phyloP scores from a whole-genome alignment of 2,329 filamentous ascomycete species.

The Trichophyton verrucosum region DNA sequence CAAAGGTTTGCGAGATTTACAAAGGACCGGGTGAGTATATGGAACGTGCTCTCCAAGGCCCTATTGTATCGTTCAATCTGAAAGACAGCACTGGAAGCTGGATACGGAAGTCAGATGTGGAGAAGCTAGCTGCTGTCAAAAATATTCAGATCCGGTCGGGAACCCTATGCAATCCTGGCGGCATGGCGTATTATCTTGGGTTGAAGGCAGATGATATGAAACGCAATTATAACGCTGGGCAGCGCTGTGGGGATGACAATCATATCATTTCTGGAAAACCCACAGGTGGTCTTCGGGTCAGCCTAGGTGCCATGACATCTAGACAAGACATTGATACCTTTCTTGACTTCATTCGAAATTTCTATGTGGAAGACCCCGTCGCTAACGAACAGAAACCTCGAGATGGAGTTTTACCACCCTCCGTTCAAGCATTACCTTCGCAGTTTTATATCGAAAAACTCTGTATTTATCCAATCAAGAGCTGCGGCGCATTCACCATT shows the following conservation, averaged over 20 bases:
- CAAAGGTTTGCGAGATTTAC: slow-evolving; percentile 56
- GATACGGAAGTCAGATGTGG: slow-evolving; percentile 71
- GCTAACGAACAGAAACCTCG: slow-evolving; percentile 7
- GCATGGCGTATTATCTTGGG: slow-evolving; percentile 59
- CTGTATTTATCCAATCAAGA: slow-evolving; percentile 84
- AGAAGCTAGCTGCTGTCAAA: slow-evolving; percentile 69
- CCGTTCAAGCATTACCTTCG: slow-evolving; percentile 9
- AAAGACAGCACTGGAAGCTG: slow-evolving; percentile 56
- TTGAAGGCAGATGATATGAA: slow-evolving; percentile 71
- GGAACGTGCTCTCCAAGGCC: slow-evolving; percentile 46
- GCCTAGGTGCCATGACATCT: slow-evolving; percentile 83
- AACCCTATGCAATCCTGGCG: slow-evolving; percentile 83
- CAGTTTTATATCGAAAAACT: slow-evolving; percentile 49
- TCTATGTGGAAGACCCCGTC: slow-evolving; percentile 41
- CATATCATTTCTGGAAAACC: slow-evolving; percentile 75
- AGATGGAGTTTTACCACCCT: background rate
- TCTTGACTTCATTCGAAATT: slow-evolving; percentile 58
- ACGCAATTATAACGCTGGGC: slow-evolving; percentile 70
- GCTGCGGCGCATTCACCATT: slow-evolving; percentile 68
- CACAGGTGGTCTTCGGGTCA: slow-evolving; percentile 74
- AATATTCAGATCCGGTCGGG: slow-evolving; percentile 78
- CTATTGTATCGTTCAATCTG: slow-evolving; percentile 75
- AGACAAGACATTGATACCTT: slow-evolving; percentile 60
- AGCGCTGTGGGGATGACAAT: slow-evolving; percentile 70
- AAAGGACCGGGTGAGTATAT: slow-evolving; percentile 30